Base-by-base conservation (phyloP, 1,284 basidiomycete species). In the Pisolithus thermaeus region DNA sequence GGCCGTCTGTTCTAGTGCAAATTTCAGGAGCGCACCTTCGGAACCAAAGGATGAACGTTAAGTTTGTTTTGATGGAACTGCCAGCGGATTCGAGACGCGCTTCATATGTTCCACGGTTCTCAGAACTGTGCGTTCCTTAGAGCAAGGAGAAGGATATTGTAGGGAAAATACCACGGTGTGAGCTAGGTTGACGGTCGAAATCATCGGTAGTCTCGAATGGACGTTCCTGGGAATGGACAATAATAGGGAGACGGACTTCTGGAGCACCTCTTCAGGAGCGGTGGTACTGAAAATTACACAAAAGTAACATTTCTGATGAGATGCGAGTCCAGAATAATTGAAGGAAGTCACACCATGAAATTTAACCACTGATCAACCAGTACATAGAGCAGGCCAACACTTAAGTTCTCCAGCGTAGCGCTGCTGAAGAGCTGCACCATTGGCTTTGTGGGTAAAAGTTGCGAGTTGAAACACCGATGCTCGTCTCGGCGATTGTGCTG, bases 11-110 rank as follows among this genome's bases (percentile, higher is more conserved):
- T 14, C 48, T 41, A 55, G 48, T 30, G 54, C 27, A 18, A 51
- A 59, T 20, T 62, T 53, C 18, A 61, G 46, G 28, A 68, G 54
- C n/a, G 32, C 12, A 3, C 32, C 11, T 32, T 32, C 32, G 14
- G 32, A 32, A 32, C 3, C 12, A 32, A 14, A 32, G 12, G 32
- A 14, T 32, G 32, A 32, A 5, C 4, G 11, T 32, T 12, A 12
- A 12, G 14, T 14, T 14, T 3, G 4, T 12, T 32, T 32, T 3
- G 32, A 14, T 12, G 32, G 32, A 14, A 32, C 32, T 32, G 12
- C 12, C 32, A 32, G 14, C 12, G 14, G 3, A 11, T 32, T 14
- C 32, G 32, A 14, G 32, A 32, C 32, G 32, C 32, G 14, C 32
- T 5, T 4, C 32, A 3, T 12, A 32, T 32, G 11, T 32, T 32